Evolutionary conservation across 331 rosid genomes (phyloP), one percentile per base, ranked within the genome.

Genomic region (Pyrus hybrid): DNA sequence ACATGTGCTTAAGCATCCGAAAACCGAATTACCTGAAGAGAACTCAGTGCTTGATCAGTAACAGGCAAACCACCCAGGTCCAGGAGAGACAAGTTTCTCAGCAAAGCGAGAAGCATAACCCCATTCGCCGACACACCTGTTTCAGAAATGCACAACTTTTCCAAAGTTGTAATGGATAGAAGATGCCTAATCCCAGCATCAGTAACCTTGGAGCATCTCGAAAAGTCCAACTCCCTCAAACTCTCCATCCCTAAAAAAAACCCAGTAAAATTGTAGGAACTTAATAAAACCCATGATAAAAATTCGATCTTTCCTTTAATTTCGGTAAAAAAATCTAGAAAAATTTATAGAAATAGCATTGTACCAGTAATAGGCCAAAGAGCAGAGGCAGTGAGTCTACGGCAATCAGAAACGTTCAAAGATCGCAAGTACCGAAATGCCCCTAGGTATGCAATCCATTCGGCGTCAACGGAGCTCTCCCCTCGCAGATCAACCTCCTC

Each of bases 391-490:
- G 86, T 85, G 73, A 94, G 76, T 78, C 82, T 87, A 79, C 76
- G 89, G 76, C 95, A 94, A 62, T 84, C 93, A 1, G 96, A 82
- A 78, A 85, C 57, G 35, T 86, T 90, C 80, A 94, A 81, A 13
- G 78, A 80, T 2, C 85, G 83, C 85, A 94, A 70, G 76, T 83
- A 76, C 17, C 81, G 86, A 83, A 83, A 94, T 5, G 91, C 91
- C 83, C 99, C 99, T 49, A 94, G 80, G 78, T 92, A 94, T 2
- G 99, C 99, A 88, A 94, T 85, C 99, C 99, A 94, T 73, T 94
- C 96, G 1, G 91, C 91, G 58, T 94, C 93, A 13, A 94, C 90
- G 3, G 82, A 76, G 77, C 61, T 75, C 20, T 81, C 84, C n/a
- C 89, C 88, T 72, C 88, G 77, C 72, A 90, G 56, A 81, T 90